Evolutionary conservation across 345 rosid species (phyloP).

Genomic region (Murraya paniculata): DNA sequence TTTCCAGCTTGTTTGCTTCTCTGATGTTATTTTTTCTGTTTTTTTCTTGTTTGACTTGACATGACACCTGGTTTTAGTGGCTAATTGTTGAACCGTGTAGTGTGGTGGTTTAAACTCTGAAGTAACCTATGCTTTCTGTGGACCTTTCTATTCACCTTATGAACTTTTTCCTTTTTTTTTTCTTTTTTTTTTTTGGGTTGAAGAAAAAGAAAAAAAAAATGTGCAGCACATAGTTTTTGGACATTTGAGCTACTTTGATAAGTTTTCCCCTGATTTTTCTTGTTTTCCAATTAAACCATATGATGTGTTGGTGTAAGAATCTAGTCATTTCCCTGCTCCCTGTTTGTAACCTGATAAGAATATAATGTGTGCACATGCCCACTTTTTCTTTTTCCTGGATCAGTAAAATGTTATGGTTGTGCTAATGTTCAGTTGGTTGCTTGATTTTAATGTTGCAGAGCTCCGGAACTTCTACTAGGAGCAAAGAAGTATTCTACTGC

Average conservation of each 20-base stretch:
- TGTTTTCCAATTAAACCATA: neutral
- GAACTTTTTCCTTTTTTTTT: no score
- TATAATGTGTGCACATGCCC: neutral
- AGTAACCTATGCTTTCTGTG: neutral
- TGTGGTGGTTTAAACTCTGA: neutral
- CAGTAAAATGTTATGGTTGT: neutral
- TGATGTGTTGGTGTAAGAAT: neutral
- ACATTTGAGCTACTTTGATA: neutral
- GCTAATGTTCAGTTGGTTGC: slow-evolving; percentile 7
- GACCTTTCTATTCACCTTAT: neutral
- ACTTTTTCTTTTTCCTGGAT: neutral
- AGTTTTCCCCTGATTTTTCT: neutral
- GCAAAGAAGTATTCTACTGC: slow-evolving; percentile 78
- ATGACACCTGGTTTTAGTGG: neutral
- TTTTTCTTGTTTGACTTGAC: neutral
- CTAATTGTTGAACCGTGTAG: neutral
- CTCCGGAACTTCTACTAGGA: slow-evolving; percentile 84
- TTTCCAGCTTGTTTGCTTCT: neutral
- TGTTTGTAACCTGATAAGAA: neutral
- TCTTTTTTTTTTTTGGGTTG: no score
- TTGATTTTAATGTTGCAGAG: slow-evolving; percentile 43
- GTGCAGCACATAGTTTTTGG: neutral
- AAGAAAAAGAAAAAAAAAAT: neutral
- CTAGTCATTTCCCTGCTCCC: neutral
- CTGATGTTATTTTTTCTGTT: no score